Base-by-base conservation (phyloP, 2,329 filamentous ascomycete species). In the Fusarium virguliforme region DNA sequence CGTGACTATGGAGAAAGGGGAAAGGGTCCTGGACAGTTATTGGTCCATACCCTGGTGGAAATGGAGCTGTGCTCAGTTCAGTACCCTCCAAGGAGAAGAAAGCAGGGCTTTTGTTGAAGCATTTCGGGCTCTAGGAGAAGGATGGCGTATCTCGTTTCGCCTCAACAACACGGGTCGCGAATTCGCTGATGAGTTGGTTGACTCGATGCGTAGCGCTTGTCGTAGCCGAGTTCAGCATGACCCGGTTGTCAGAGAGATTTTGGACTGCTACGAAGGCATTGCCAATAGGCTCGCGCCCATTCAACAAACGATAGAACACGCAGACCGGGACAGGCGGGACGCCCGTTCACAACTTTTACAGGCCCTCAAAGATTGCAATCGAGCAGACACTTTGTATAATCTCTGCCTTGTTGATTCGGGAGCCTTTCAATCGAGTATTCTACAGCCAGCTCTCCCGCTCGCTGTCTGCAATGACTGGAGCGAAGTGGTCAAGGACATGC, bases 401-500 rank as follows among this genome's bases (percentile, higher is more conserved):
- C 37, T 70, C 24, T 64, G 65, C 18, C 55, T 64, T 10, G 13
- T 64, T 26, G 41, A 55, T 6, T 22, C 32, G 9, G 41, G 26
- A 13, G 60, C 60, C 1, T 67, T 67, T 24, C 18, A 58, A 8
- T 60, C 56, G 6, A n/a, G 46, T 3, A 3, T 15, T 2, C 51
- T 72, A 4, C 43, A 56, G 40, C 26, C 50, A 22, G 64, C 63
- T 10, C 54, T 74, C 15, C 59, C 65, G 1, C 61, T 70, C n/a
- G 64, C 64, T 8, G 57, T 65, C 3, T 57, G 67, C 9, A 67
- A 72, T 54, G 46, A 50, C 15, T 72, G 67, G 71, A 34, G 10
- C 1, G 64, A 71, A 54, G 48, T 71, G 3, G 32, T 65, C 8
- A 48, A 51, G 10, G 58, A 37, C 0, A 50, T 70, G n/a, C 37